phyloP scores from a whole-genome alignment of 192 early-diverging fungal species.

The Linnemannia elongata region DNA sequence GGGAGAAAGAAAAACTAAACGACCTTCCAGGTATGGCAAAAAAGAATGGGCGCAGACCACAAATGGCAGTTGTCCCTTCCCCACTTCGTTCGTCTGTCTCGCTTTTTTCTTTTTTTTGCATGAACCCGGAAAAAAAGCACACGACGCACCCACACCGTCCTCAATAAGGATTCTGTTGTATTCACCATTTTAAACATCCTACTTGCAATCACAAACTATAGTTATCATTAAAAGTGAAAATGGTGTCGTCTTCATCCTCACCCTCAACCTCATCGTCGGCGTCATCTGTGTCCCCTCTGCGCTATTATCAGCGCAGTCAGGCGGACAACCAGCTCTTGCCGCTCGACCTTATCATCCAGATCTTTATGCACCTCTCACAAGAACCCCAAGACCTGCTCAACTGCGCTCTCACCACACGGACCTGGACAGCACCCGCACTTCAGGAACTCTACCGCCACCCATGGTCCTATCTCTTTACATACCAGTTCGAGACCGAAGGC shows the following conservation, averaged over 20 bases:
- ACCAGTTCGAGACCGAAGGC: constrained; percentile 50
- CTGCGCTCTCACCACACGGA: constrained; percentile 39
- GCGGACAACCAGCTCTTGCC: constrained; percentile 28
- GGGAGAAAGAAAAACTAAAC: background rate
- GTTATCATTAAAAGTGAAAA: constrained; percentile 9
- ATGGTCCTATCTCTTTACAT: constrained; percentile 44
- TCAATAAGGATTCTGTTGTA: background rate
- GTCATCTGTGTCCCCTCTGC: background rate
- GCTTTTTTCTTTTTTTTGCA: background rate
- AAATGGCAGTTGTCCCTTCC: background rate
- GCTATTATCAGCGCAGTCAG: constrained; percentile 12
- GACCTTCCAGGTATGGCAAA: background rate
- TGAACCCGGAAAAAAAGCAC: background rate
- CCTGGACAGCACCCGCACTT: constrained; percentile 38
- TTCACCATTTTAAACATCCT: background rate
- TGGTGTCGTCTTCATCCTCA: background rate
- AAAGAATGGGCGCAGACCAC: background rate
- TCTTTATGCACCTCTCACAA: constrained; percentile 39
- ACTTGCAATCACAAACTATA: background rate
- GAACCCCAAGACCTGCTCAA: constrained; percentile 41
- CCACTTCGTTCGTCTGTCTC: background rate
- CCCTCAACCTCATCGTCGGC: background rate
- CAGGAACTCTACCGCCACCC: constrained; percentile 55
- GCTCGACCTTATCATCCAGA: constrained; percentile 40
- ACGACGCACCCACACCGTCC: background rate